phyloP scores from a whole-genome alignment of 2,329 filamentous ascomycete species.

The Claviceps maximensis region DNA sequence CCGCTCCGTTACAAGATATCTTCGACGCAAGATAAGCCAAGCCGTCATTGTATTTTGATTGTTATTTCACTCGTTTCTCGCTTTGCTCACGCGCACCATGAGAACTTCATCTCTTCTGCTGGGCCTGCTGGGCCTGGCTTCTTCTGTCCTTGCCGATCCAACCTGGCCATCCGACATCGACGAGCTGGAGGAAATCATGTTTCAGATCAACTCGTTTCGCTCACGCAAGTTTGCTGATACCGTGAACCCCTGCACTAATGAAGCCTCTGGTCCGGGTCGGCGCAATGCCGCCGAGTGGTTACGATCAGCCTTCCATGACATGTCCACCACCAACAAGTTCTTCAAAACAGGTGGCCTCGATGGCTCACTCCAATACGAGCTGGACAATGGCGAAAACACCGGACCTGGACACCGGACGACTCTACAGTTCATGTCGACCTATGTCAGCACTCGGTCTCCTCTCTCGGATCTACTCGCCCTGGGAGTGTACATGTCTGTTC shows the following conservation, averaged over 20 bases:
- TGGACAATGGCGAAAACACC: conserved; percentile 40
- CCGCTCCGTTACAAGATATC: not conserved
- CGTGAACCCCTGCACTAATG: conserved; percentile 42
- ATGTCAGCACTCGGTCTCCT: conserved; percentile 35
- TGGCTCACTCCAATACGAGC: conserved; percentile 46
- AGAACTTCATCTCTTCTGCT: conserved; percentile 15
- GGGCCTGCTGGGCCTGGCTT: conserved; percentile 24
- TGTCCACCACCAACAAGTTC: conserved; percentile 39
- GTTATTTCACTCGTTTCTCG: not conserved
- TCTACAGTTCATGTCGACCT: conserved; percentile 39
- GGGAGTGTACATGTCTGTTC: conserved; percentile 43
- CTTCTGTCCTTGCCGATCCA: conserved; percentile 28
- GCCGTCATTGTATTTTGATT: not conserved
- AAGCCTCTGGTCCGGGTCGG: conserved; percentile 39
- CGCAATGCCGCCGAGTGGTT: conserved; percentile 50
- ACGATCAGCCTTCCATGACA: conserved; percentile 48
- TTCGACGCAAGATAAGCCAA: not conserved
- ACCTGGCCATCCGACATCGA: conserved; percentile 49
- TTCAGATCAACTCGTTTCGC: conserved; percentile 40
- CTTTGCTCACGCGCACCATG: conserved; percentile 8
- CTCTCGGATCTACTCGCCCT: conserved; percentile 46
- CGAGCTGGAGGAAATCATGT: conserved; percentile 52
- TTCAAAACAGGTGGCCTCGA: conserved; percentile 41
- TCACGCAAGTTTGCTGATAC: conserved; percentile 41
- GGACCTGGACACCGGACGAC: conserved; percentile 42